A percentile compares a stretch with the other conserved stretches of the same genome.
These are phyloP conservation scores for Simplicillium aogashimaense DNA, from an alignment of 2,329 filamentous ascomycete genomes.

Conservation along the genomic window DNA sequence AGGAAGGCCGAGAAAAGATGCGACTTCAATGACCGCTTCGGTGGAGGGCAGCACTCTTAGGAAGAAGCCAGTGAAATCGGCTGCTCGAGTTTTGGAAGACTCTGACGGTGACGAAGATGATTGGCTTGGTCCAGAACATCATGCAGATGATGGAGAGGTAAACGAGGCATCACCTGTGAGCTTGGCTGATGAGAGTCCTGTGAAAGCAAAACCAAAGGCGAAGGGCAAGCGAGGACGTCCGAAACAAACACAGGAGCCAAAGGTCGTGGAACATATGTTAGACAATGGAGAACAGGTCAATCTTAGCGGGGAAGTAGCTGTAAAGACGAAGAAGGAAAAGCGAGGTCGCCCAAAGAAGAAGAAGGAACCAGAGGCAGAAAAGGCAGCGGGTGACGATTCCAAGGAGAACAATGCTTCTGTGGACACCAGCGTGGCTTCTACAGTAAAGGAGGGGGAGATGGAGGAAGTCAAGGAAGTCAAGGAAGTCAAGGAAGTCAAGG, in stretches of 20 bases:
- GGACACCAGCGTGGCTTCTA: no score
- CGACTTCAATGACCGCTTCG: no score
- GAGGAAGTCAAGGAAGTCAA: constrained; percentile 9
- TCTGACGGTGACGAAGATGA: neutral
- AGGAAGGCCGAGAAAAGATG: no score
- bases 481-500: neutral
- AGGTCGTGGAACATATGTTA: neutral
- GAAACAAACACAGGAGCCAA: constrained; percentile 13
- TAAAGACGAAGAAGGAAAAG: constrained; percentile 6
- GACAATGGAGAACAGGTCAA: neutral
- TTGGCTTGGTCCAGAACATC: neutral
- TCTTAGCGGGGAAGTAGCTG: neutral
- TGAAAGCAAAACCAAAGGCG: constrained; percentile 9
- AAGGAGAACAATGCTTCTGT: no score
- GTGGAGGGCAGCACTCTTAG: neutral
- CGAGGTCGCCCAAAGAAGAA: constrained; percentile 9
- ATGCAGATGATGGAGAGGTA: neutral
- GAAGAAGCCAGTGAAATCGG: neutral
- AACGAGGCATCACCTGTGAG: neutral
- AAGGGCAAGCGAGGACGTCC: constrained; percentile 21
- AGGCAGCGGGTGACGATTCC: no score
- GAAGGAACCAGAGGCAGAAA: constrained; percentile 9
- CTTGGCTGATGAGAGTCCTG: neutral
- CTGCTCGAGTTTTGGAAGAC: neutral
- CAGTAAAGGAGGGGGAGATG: constrained; percentile 1